Evolutionary conservation across 129 eudicot species (phyloP), one percentile per base, ranked within the genome.

Genomic region (Calendula officinalis): DNA sequence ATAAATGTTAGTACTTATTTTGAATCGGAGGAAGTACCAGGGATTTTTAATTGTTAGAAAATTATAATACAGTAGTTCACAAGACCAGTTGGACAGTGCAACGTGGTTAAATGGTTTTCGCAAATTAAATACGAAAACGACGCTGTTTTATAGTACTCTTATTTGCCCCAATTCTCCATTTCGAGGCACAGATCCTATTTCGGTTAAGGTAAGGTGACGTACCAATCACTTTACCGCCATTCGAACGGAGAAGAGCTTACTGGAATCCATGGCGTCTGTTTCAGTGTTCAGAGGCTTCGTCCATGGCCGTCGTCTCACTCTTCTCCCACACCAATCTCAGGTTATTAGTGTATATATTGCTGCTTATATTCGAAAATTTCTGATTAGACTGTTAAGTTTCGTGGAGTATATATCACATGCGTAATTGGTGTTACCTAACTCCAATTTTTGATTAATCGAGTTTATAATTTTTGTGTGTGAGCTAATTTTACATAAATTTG

Each of bases 241-340:
- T 45, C 5, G 13, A 45, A 45, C 12, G 16, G 13, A 12, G 13
- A 45, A 5, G 50, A 45, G 7, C 30, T 22, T 22, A 22, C 56
- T 22, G 56, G 65, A 36, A 69, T 57, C 58, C 66, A 87, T 87
- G 89, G 76, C 89, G 56, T 82, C 77, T 6, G 80, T 88, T 60
- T 76, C 86, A 49, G 84, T 63, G 12, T 64, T 82, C 74, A 81
- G 88, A 74, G 81, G 82, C 69, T 72, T 72, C 11, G 57, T 78
- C 38, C 77, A 76, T 72, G 81, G 83, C 79, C 83, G 79, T 73
- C 71, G 84, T 56, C 64, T 76, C 47, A 79, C 95, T 37, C 39
- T 71, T 38, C 48, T 84, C 70, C 80, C 62, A 0, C 84, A 80
- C 55, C 84, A 80, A 51, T 56, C 86, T 30, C 96, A 82, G 96